These are phyloP conservation scores for Coemansia sp. DNA, from an alignment of 192 early-diverging fungal genomes.

Conservation along the genomic window DNA sequence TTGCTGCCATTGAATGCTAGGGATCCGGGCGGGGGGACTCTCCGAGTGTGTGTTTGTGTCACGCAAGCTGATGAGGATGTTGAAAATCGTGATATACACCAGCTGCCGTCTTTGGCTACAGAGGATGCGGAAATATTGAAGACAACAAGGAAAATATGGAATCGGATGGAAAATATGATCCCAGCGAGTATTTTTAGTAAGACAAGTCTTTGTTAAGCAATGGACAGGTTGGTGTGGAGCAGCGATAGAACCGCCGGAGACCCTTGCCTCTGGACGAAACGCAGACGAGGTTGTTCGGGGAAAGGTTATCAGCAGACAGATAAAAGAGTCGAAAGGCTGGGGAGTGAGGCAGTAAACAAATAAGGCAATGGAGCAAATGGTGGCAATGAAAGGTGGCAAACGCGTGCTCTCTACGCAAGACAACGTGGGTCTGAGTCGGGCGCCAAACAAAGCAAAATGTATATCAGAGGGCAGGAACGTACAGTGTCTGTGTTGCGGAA, in stretches of 20 bases:
- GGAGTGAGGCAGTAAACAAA: constrained; percentile 15
- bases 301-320: not conserved
- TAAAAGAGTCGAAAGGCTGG: not conserved
- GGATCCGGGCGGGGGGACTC: no score
- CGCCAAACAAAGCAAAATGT: not conserved
- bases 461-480: not conserved
- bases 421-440: constrained; percentile 9
- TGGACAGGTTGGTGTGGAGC: not conserved
- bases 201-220: no score
- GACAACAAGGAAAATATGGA: not conserved
- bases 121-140: not conserved
- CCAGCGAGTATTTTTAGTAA: not conserved
- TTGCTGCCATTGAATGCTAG: constrained; percentile 29
- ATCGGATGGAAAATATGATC: not conserved
- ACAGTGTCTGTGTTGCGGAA: not conserved
- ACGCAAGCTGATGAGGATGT: not conserved
- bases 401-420: not conserved
- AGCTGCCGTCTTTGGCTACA: not conserved
- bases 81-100: not conserved
- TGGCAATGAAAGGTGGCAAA: constrained; percentile 4
- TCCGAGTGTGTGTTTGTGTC: no score
- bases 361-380: constrained; percentile 2
- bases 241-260: not conserved
- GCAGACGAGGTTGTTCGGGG: not conserved
- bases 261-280: not conserved